These are phyloP conservation scores for Paspalum notatum DNA, from an alignment of 176 grass and related monocot species.

Conservation along the genomic window DNA sequence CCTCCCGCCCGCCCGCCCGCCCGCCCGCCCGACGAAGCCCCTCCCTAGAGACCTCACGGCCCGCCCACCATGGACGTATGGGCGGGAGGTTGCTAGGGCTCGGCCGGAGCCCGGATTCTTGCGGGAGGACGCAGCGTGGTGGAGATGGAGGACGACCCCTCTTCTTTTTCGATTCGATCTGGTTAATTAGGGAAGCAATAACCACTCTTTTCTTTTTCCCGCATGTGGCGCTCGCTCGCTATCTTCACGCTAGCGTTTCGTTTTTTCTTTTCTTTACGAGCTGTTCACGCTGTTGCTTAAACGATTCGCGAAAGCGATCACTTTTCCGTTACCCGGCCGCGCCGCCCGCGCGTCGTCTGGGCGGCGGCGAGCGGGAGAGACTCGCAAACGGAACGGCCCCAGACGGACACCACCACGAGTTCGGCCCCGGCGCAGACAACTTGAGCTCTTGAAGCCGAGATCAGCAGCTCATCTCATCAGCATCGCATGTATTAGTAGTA, in stretches of 20 bases:
- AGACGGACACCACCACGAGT: neutral
- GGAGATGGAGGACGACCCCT: neutral
- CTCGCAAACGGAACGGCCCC: no score
- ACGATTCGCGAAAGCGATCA: neutral
- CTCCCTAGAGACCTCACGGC: slow-evolving; percentile 54
- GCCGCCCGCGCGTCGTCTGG: neutral
- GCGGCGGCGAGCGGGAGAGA: no score
- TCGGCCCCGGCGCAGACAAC: neutral
- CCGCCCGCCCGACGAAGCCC: slow-evolving; percentile 28
- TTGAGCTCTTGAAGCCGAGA: neutral
- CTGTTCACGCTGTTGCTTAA: slow-evolving; percentile 8
- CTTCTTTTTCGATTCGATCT: neutral
- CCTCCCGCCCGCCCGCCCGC: slow-evolving; percentile 28
- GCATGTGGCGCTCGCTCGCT: slow-evolving; percentile 25
- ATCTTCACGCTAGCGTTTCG: slow-evolving; percentile 4
- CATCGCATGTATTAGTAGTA: no score
- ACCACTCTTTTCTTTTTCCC: neutral
- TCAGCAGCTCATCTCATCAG: neutral
- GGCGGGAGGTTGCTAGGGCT: slow-evolving; percentile 40
- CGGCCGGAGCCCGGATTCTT: slow-evolving; percentile 39
- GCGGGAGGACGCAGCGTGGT: slow-evolving; percentile 11
- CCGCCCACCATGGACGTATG: slow-evolving; percentile 46
- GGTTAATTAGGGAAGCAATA: slow-evolving; percentile 27
- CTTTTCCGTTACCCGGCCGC: neutral
- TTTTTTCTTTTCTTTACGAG: neutral